A percentile compares a stretch with the other conserved stretches of the same genome.
These are phyloP conservation scores for Coccomyxa subellipsoidea DNA, from an alignment of 163 green algal genomes.

Conservation along the genomic window DNA sequence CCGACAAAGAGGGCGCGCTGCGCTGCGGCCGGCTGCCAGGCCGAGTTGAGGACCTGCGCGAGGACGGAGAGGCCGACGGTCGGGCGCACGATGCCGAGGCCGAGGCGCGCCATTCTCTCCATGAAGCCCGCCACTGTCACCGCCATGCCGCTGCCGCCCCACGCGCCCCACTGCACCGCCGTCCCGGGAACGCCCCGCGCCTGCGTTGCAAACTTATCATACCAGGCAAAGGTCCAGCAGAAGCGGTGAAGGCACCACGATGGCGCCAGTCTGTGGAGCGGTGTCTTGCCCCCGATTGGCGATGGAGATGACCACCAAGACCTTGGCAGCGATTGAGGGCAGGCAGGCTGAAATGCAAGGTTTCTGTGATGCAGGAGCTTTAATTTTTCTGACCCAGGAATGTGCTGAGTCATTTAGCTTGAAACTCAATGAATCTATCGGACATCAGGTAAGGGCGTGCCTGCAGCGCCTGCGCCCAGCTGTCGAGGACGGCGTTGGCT, in stretches of 20 bases:
- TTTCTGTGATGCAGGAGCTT: no score
- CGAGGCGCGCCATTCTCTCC: conserved; percentile 63
- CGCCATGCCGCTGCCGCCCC: conserved; percentile 77
- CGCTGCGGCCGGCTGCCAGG: not conserved
- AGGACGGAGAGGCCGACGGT: conserved; percentile 56
- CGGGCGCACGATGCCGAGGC: conserved; percentile 65
- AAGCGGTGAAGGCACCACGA: no score
- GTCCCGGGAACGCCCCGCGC: conserved; percentile 32
- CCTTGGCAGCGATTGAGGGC: no score
- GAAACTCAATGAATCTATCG: no score
- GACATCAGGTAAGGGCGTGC: no score
- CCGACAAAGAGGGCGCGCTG: not conserved
- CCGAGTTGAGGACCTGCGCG: conserved; percentile 36
- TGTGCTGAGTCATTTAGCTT: no score
- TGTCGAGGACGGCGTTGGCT: conserved; percentile 35
- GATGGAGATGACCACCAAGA: no score
- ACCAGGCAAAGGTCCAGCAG: no score
- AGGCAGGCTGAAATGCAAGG: no score
- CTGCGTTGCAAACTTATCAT: not conserved
- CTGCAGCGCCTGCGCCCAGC: not conserved
- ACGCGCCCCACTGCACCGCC: conserved; percentile 85
- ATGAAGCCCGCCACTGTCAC: conserved; percentile 37
- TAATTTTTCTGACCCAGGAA: no score
- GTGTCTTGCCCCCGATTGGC: no score
- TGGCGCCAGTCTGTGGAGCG: no score